phyloP scores from a whole-genome alignment of 31 red algal species.

The Asparagopsis taxiformis region DNA sequence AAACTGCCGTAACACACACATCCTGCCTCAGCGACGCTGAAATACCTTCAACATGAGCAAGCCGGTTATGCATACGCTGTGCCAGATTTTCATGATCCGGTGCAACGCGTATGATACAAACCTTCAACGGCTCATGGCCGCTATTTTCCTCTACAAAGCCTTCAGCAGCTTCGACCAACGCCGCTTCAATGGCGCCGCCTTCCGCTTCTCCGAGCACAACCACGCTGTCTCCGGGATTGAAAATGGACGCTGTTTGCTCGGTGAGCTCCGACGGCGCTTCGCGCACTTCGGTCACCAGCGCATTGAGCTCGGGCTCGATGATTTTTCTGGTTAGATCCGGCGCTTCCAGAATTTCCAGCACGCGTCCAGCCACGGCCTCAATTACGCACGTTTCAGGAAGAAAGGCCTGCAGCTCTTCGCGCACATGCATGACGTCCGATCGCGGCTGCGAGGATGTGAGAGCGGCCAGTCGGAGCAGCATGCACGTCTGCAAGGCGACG shows the following conservation, averaged over 20 bases:
- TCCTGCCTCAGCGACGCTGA: neutral
- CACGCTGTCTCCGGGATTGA: neutral
- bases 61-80: neutral
- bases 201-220: slow-evolving; percentile 15
- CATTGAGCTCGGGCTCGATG: slow-evolving; percentile 9
- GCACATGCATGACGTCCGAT: neutral
- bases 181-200: slow-evolving; percentile 5
- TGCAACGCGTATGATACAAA: slow-evolving; percentile 11
- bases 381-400: slow-evolving; percentile 17
- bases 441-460: slow-evolving; percentile 11
- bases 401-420: slow-evolving; percentile 13
- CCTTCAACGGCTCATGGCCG: neutral
- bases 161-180: slow-evolving; percentile 16
- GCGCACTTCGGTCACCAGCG: slow-evolving; percentile 14
- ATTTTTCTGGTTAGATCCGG: neutral
- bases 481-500: slow-evolving; percentile 1
- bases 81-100: slow-evolving; percentile 14
- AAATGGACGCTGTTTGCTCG: slow-evolving; percentile 9
- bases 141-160: neutral
- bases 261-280: slow-evolving; percentile 9
- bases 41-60: neutral
- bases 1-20: neutral
- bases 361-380: slow-evolving; percentile 8
- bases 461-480: slow-evolving; percentile 19
- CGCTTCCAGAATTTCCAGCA: slow-evolving; percentile 1